Base-by-base conservation (phyloP, 306 rosid genomes). In the Dryas octopetala region DNA sequence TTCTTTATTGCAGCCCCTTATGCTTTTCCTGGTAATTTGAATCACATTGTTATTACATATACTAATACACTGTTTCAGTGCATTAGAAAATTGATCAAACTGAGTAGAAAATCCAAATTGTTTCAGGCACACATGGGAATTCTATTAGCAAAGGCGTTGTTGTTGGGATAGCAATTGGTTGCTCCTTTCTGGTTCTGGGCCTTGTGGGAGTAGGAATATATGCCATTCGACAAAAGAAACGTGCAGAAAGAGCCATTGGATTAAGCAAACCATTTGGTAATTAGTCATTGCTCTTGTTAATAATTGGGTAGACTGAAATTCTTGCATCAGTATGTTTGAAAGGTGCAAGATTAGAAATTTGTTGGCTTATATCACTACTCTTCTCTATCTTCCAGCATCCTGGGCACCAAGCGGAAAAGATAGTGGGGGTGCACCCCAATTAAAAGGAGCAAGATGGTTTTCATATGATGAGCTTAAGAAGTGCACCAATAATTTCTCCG, bases 361-460 rank as follows among this genome's bases (percentile, higher is more conserved):
- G 47, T 57, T 76, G 55, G 71, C 74, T 57, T 71, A 73, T 48
- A 70, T 50, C 47, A 58, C 73, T 67, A 53, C n/a, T 62, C 65
- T 52, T 82, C 62, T 57, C 4, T 70, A 4, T 81, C 15, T 76
- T 81, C 23, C 80, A 95, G 97, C 97, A 76, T 92, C 99, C 9
- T 95, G 99, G 99, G 91, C 86, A 80, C 91, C 97, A 60, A 92
- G 93, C 61, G 97, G 96, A 50, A 85, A 90, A 17, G 97, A 95
- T 74, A 95, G 96, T 81, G 97, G 90, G 51, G 93, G 99, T 66
- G 97, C 97, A 73, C 97, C 99, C 23, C 99, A 95, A 62, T 88
- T 95, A 64, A 95, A 95, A 85, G 99, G 97, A 77, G 97, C 97
- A 62, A 90, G 97, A 84, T 92, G 97, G 98, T 95, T 95, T 78